These are phyloP conservation scores for Cornus controversa DNA, from an alignment of 148 eudicot genomes.

Conservation along the genomic window DNA sequence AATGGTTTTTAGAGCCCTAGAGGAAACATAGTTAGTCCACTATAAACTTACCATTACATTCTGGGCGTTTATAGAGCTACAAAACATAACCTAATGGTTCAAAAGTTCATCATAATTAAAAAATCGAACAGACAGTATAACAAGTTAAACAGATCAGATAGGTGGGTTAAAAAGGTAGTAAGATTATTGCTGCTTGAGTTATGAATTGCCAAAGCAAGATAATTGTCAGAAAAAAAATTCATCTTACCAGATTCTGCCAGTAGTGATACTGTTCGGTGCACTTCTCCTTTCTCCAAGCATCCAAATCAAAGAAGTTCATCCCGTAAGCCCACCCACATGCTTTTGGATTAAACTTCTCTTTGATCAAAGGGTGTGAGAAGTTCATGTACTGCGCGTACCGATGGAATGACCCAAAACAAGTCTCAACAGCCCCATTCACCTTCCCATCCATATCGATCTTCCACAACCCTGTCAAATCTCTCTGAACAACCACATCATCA, in stretches of 20 bases:
- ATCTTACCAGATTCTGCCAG: constrained; percentile 35
- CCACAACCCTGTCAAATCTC: constrained; percentile 41
- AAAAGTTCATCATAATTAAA: not conserved
- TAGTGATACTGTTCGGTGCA: constrained; percentile 39
- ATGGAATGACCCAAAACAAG: constrained; percentile 34
- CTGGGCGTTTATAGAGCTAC: not conserved
- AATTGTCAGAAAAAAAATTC: not conserved
- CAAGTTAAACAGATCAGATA: not conserved
- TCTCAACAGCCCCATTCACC: constrained; percentile 37
- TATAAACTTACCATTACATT: not conserved
- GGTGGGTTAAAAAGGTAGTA: not conserved
- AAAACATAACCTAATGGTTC: not conserved
- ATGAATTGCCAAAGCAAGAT: not conserved
- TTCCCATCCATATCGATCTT: constrained; percentile 40
- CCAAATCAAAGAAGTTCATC: constrained; percentile 38
- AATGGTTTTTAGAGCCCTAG: not conserved
- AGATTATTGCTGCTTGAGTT: not conserved
- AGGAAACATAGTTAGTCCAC: not conserved
- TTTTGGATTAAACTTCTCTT: constrained; percentile 33
- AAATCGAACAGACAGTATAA: not conserved
- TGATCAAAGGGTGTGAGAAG: constrained; percentile 37
- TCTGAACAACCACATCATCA: constrained; percentile 35
- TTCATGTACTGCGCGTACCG: constrained; percentile 37
- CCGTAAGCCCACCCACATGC: constrained; percentile 43
- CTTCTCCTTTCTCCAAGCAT: constrained; percentile 40